Percentiles rank a stretch among this genome's conserved stretches.
Conservation (phyloP, 2,329 filamentous ascomycete genomes). For the Penicillium paneum region DNA sequence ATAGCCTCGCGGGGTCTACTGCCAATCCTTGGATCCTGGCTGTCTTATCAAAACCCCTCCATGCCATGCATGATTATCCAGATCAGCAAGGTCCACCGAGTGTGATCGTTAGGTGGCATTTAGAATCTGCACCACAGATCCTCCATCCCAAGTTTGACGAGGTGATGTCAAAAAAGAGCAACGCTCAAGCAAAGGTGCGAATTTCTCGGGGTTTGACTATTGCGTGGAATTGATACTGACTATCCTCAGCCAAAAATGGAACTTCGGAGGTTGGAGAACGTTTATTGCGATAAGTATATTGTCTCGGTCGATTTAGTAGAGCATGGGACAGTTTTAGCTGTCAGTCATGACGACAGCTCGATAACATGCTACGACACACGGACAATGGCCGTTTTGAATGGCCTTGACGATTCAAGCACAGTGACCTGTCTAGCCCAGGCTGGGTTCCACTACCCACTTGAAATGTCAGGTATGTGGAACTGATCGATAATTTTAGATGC, state of each 20-base stretch:
- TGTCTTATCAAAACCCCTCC: slow-evolving; percentile 63
- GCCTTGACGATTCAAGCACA: slow-evolving; percentile 60
- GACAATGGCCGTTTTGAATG: slow-evolving; percentile 66
- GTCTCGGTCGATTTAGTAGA: slow-evolving; percentile 66
- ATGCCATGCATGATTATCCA: slow-evolving; percentile 51
- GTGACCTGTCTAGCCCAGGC: slow-evolving; percentile 71
- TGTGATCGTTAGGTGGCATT: slow-evolving; percentile 78
- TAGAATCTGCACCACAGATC: slow-evolving; percentile 62
- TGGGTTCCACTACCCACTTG: slow-evolving; percentile 69
- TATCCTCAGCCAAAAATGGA: slow-evolving; percentile 44
- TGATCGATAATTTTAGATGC: background rate
- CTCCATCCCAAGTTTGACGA: slow-evolving; percentile 77
- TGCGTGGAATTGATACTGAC: slow-evolving; percentile 17
- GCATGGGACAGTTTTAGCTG: slow-evolving; percentile 67
- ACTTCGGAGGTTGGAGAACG: slow-evolving; percentile 65
- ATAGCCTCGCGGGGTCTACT: slow-evolving; percentile 56
- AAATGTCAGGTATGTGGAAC: slow-evolving; percentile 58
- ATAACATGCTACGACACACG: slow-evolving; percentile 75
- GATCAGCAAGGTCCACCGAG: slow-evolving; percentile 66
- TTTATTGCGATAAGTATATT: slow-evolving; percentile 66
- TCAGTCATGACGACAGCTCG: slow-evolving; percentile 76
- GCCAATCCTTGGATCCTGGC: slow-evolving; percentile 64
- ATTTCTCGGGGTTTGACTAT: background rate
- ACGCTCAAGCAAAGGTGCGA: slow-evolving; percentile 40
- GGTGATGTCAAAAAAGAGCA: slow-evolving; percentile 63